phyloP scores from a whole-genome alignment of 768 basidiomycete genomes.

The Russula sp. region DNA sequence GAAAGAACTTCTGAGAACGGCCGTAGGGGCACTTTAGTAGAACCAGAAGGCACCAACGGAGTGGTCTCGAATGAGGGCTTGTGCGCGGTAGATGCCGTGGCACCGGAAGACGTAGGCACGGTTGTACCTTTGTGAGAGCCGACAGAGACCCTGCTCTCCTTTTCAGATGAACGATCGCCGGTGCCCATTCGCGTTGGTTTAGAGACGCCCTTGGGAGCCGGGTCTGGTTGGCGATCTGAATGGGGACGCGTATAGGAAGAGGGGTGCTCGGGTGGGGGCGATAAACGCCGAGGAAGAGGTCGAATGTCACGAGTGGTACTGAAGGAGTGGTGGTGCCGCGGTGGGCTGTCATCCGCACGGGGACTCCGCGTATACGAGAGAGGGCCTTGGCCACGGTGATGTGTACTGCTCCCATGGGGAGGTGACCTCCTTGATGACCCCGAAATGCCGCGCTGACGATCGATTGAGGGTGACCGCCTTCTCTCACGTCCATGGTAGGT shows the following conservation, averaged over 20 bases:
- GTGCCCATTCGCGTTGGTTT: not conserved
- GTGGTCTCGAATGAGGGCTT: not conserved
- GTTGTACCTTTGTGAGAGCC: not conserved
- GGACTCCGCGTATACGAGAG: not conserved
- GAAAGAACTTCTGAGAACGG: constrained; percentile 5
- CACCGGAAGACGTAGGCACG: not conserved
- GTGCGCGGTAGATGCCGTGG: not conserved
- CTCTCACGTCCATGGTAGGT: not conserved
- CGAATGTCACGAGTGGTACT: not conserved
- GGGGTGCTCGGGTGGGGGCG: not conserved
- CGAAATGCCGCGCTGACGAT: not conserved
- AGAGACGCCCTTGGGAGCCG: not conserved
- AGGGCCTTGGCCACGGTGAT: not conserved
- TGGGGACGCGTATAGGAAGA: not conserved
- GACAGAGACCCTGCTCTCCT: not conserved
- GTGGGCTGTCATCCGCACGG: constrained; percentile 1
- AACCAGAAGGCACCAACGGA: not conserved
- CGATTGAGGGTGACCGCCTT: not conserved
- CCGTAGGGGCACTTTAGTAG: not conserved
- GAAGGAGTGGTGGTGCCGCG: not conserved
- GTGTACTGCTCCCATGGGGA: constrained; percentile 5
- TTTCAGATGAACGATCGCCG: not conserved
- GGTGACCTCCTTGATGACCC: constrained; percentile 2
- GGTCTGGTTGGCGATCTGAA: not conserved
- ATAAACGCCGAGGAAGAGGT: not conserved